Percentiles rank a stretch among this genome's conserved stretches.
Evolutionary conservation across 257 asterid species (phyloP).

Genomic region (Gentiana macrophylla): DNA sequence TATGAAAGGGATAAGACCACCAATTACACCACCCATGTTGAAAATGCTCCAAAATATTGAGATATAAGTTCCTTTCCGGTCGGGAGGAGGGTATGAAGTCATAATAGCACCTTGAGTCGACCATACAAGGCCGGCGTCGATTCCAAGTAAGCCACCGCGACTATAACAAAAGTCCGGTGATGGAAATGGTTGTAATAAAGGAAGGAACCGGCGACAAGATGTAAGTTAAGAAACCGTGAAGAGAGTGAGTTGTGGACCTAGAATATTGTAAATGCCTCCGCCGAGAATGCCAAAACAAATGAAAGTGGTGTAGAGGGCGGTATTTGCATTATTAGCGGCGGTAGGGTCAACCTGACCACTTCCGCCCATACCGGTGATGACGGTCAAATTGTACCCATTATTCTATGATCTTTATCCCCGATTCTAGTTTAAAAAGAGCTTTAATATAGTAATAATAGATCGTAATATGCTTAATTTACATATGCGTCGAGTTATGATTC

Average conservation of each 20-base stretch:
- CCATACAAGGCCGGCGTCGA: slow-evolving; percentile 94
- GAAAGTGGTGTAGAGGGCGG: slow-evolving; percentile 94
- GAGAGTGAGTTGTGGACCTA: slow-evolving; percentile 66
- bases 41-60: slow-evolving; percentile 88
- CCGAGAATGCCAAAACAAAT: slow-evolving; percentile 76
- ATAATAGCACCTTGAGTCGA: slow-evolving; percentile 87
- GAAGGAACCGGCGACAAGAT: slow-evolving; percentile 67
- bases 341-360: slow-evolving; percentile 81
- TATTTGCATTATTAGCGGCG: slow-evolving; percentile 90
- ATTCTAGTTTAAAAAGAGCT: too few relatives aligned
- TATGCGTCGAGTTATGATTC: too few relatives aligned
- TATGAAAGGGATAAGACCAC: slow-evolving; percentile 69
- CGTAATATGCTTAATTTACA: too few relatives aligned
- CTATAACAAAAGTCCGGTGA: slow-evolving; percentile 62
- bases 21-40: slow-evolving; percentile 88
- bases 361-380: slow-evolving; percentile 98
- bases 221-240: slow-evolving; percentile 75
- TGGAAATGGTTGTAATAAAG: slow-evolving; percentile 77
- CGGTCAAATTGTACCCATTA: too few relatives aligned
- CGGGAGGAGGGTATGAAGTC: slow-evolving; percentile 91
- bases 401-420: too few relatives aligned
- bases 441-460: too few relatives aligned
- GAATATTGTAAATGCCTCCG: slow-evolving; percentile 82
- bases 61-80: slow-evolving; percentile 68
- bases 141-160: slow-evolving; percentile 84